Evolutionary conservation across 176 grass and related monocot species (phyloP), one percentile per base, ranked within the genome.

Genomic region (bread wheat (Triticum aestivum)): DNA sequence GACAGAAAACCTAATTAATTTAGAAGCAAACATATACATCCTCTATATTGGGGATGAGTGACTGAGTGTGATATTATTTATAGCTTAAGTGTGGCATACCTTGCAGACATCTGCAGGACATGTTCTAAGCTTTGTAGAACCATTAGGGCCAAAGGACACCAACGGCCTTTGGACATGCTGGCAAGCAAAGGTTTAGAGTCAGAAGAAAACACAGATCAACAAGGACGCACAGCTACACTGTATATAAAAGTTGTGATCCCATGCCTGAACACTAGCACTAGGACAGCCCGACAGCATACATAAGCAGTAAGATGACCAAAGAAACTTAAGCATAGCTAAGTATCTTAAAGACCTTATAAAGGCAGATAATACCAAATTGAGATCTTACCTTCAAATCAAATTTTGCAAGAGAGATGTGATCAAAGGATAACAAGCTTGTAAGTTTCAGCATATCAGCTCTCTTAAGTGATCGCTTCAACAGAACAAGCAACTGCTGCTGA

Each of bases 401-500:
- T 91, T 98, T 98, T 75, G 96, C 93, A 65, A 98, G 71, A 18
- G 90, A 91, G 75, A 96, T 90, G 44, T 87, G 91, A 92, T 92
- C 90, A 84, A 94, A 95, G 56, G 93, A 89, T 84, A 92, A 88
- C 44, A 98, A 83, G 58, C 89, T 94, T 82, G 88, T 88, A 39
- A 96, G 91, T 79, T 96, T 98, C 90, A 96, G 83, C 49, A 81
- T 64, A 89, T 96, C 93, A 94, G 96, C 96, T 82, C 96, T 94
- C 76, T 91, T 94, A 78, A 98, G 90, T 23, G 92, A 98, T 84
- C 90, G 81, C 82, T 92, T 95, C 79, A 98, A 89, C 58, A 98
- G 93, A 92, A 98, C 91, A 82, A 96, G 91, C 76, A 98, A 83
- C 65, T 95, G 93, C 78, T 98, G 93, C 41, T 95, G 91, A 54